phyloP scores from a whole-genome alignment of 2,329 filamentous ascomycete species.

The Colletotrichum viniferum region DNA sequence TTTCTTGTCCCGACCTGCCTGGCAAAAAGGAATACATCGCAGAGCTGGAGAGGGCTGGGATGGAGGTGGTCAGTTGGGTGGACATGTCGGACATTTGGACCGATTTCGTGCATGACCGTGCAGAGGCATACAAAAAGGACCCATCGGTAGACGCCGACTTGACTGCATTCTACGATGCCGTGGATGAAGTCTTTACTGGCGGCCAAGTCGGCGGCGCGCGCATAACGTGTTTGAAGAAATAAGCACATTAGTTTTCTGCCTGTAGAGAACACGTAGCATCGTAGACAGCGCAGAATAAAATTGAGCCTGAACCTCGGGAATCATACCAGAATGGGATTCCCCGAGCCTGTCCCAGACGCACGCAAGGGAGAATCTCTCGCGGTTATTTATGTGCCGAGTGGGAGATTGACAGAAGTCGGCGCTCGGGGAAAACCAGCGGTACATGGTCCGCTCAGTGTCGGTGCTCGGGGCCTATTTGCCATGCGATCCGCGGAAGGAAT shows the following conservation, averaged over 20 bases:
- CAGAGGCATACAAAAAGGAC: constrained; percentile 11
- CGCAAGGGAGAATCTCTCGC: not conserved
- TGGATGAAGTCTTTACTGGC: constrained; percentile 19
- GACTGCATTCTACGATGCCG: constrained; percentile 18
- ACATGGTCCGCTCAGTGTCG: not conserved
- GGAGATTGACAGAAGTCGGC: not conserved
- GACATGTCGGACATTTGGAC: constrained; percentile 23
- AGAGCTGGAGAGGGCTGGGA: constrained; percentile 21
- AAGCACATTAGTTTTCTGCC: not conserved
- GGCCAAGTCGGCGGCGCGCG: constrained; percentile 18
- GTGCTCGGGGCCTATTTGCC: not conserved
- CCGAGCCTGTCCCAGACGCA: not conserved
- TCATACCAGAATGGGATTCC: not conserved
- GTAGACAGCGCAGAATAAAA: not conserved
- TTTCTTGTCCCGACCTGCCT: constrained; percentile 23
- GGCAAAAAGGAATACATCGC: constrained; percentile 9
- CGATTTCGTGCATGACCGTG: constrained; percentile 21
- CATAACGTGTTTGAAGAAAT: constrained; percentile 14
- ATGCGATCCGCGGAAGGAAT: not conserved
- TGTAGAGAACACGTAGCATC: not conserved
- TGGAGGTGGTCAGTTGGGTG: constrained; percentile 15
- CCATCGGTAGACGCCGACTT: not conserved
- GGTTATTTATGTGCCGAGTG: not conserved
- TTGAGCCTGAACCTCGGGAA: not conserved
- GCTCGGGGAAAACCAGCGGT: not conserved